These are phyloP conservation scores for Thymus mandschuricus DNA, from an alignment of 257 asterid genomes.

Conservation along the genomic window DNA sequence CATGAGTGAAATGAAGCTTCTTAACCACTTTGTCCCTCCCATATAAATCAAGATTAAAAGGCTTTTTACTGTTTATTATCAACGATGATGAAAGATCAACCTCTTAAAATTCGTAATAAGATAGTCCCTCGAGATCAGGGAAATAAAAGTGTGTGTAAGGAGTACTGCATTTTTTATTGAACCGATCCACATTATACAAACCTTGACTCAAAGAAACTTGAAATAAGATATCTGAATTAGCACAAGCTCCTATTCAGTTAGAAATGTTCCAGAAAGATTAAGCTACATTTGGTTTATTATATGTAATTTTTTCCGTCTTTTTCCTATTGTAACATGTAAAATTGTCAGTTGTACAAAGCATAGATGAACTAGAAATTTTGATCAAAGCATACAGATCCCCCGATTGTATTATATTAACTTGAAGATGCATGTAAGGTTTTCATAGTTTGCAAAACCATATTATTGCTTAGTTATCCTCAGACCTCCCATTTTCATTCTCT, in stretches of 20 bases:
- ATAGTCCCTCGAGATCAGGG: not conserved
- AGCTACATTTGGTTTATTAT: not conserved
- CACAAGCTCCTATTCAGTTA: conserved; percentile 16
- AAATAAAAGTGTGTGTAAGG: not conserved
- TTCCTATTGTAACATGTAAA: not conserved
- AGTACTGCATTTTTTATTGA: not conserved
- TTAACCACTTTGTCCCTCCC: conserved; percentile 7
- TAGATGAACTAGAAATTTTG: not conserved
- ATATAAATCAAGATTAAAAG: conserved; percentile 12
- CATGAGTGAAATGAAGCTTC: conserved; percentile 10
- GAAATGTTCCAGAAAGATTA: not conserved
- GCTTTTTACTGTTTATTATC: not conserved
- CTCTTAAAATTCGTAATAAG: not conserved
- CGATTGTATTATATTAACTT: not conserved
- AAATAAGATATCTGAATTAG: conserved; percentile 23
- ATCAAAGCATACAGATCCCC: not conserved
- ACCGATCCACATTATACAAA: not conserved
- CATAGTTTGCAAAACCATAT: not conserved
- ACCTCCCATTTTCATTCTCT: not conserved
- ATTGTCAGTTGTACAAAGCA: not conserved
- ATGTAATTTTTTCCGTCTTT: not conserved
- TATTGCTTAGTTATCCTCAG: conserved; percentile 15
- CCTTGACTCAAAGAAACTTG: conserved; percentile 8
- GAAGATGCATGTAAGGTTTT: conserved; percentile 22
- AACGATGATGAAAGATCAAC: not conserved